Evolutionary conservation across 2,329 filamentous ascomycete species (phyloP).

Genomic region (Esteya vermicola): DNA sequence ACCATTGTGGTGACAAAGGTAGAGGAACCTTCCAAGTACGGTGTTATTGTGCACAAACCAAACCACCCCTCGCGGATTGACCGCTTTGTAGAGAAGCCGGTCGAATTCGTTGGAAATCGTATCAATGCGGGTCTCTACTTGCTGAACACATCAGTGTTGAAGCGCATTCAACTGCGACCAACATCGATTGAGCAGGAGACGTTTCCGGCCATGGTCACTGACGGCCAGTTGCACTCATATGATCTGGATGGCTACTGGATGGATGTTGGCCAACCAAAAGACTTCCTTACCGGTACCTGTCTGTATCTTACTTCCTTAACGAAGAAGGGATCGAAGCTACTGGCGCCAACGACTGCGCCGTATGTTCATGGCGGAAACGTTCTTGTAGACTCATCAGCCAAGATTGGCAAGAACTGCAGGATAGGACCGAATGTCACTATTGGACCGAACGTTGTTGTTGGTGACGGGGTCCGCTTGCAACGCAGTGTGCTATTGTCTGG

Average conservation of each 20-base stretch:
- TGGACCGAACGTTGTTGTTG: slow-evolving; percentile 80
- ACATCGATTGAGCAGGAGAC: slow-evolving; percentile 98
- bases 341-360: slow-evolving; percentile 57
- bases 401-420: slow-evolving; percentile 96
- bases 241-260: slow-evolving; percentile 98
- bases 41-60: slow-evolving; percentile 95
- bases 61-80: slow-evolving; percentile 85
- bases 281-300: slow-evolving; percentile 92
- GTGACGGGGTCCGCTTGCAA: slow-evolving; percentile 87
- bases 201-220: slow-evolving; percentile 84
- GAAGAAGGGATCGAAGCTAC: slow-evolving; percentile 77
- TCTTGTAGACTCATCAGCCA: slow-evolving; percentile 82
- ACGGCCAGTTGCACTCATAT: slow-evolving; percentile 86
- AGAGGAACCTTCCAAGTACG: slow-evolving; percentile 97
- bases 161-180: slow-evolving; percentile 86
- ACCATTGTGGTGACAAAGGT: slow-evolving; percentile 99
- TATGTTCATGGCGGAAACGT: slow-evolving; percentile 92
- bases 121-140: slow-evolving; percentile 99
- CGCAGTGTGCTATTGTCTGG: slow-evolving; percentile 79
- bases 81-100: slow-evolving; percentile 97
- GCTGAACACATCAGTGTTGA: slow-evolving; percentile 79
- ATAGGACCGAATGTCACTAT: slow-evolving; percentile 97
- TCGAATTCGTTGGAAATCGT: slow-evolving; percentile 95
- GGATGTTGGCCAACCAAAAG: slow-evolving; percentile 97
- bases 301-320: slow-evolving; percentile 86